Percentiles rank a stretch among this genome's conserved stretches.
phyloP scores from a whole-genome alignment of 1,284 basidiomycete genomes.

The Hypsizygus ulmarius region DNA sequence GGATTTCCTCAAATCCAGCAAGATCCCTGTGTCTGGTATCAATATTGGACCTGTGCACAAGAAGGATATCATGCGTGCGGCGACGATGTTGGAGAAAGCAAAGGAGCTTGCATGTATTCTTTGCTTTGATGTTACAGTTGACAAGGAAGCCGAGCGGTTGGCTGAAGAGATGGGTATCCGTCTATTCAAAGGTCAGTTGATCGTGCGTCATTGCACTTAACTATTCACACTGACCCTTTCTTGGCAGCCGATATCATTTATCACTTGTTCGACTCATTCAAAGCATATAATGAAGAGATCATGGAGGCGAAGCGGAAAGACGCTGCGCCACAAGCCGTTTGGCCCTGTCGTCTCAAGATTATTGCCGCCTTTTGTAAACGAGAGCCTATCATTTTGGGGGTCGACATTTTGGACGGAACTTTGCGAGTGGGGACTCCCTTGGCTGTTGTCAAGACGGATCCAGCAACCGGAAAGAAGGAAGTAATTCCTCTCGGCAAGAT shows the following conservation, averaged over 20 bases:
- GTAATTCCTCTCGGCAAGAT: slow-evolving; percentile 93
- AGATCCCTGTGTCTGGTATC: slow-evolving; percentile 97
- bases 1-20: slow-evolving; percentile 93
- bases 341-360: slow-evolving; percentile 93
- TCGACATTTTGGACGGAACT: slow-evolving; percentile 93
- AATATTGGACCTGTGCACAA: slow-evolving; percentile 99
- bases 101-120: slow-evolving; percentile 95
- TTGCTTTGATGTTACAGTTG: slow-evolving; percentile 94
- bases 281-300: slow-evolving; percentile 93
- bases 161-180: slow-evolving; percentile 94
- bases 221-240: slow-evolving; percentile 5
- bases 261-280: slow-evolving; percentile 97
- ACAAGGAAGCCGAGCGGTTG: slow-evolving; percentile 88
- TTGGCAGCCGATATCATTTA: slow-evolving; percentile 92
- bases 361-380: slow-evolving; percentile 95
- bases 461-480: slow-evolving; percentile 85
- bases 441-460: slow-evolving; percentile 90
- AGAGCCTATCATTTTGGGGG: slow-evolving; percentile 96
- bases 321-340: slow-evolving; percentile 93
- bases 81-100: slow-evolving; percentile 95
- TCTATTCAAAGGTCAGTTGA: slow-evolving; percentile 79
- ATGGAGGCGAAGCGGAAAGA: slow-evolving; percentile 90
- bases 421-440: slow-evolving; percentile 94
- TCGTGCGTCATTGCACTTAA: slow-evolving; percentile 14
- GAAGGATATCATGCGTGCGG: slow-evolving; percentile 91